phyloP scores from a whole-genome alignment of 2,329 filamentous ascomycete species.

The Gaeumannomyces sp. region DNA sequence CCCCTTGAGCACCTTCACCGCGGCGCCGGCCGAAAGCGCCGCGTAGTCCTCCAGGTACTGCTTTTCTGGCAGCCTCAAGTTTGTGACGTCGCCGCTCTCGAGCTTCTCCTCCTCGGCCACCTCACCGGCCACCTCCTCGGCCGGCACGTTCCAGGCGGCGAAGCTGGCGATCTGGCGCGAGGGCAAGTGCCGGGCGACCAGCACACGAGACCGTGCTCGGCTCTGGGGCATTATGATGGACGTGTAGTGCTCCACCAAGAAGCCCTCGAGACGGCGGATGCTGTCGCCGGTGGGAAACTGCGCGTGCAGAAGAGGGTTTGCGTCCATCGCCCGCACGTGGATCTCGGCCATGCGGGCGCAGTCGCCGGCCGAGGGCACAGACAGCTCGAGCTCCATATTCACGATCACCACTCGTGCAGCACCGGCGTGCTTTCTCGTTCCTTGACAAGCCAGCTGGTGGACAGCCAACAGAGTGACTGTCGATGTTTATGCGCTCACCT shows the following conservation, averaged over 20 bases:
- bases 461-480: background rate
- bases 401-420: background rate
- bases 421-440: background rate
- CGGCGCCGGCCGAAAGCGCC: constrained; percentile 23
- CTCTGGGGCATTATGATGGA: constrained; percentile 20
- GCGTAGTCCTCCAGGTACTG: constrained; percentile 30
- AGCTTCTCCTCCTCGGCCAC: constrained; percentile 17
- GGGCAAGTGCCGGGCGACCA: constrained; percentile 28
- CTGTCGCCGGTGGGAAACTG: constrained; percentile 31
- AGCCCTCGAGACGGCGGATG: constrained; percentile 23
- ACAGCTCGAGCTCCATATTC: constrained; percentile 2
- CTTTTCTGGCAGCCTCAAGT: constrained; percentile 24
- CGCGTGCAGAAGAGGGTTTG: constrained; percentile 31
- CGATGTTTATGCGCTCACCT: background rate
- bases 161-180: constrained; percentile 27
- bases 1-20: constrained; percentile 24
- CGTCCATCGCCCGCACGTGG: constrained; percentile 33
- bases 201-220: constrained; percentile 20
- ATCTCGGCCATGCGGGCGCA: constrained; percentile 22
- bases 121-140: constrained; percentile 6
- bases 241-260: constrained; percentile 25
- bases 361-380: background rate
- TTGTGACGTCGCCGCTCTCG: constrained; percentile 16
- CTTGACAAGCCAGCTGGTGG: background rate
- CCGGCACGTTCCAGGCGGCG: constrained; percentile 28